Conservation (phyloP, 2,329 filamentous ascomycete genomes). For the Amesomyces nigricolor region DNA sequence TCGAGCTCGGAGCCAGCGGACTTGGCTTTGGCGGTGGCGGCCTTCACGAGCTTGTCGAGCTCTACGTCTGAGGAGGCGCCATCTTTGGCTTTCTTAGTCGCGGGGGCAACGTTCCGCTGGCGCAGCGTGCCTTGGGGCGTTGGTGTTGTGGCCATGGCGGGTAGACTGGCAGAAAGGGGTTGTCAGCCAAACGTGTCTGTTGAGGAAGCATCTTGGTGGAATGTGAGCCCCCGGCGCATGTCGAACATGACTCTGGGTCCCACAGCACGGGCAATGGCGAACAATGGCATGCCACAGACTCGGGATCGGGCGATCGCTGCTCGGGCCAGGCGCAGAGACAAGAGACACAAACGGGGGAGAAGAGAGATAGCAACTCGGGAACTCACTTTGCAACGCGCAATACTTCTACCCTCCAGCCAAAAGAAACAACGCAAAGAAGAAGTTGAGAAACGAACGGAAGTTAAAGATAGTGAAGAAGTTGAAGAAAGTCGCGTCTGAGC, state of each 20-base stretch:
- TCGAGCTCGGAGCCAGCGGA: constrained; percentile 61
- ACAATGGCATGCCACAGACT: not conserved
- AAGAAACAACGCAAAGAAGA: constrained; percentile 7
- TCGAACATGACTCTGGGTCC: too few relatives aligned
- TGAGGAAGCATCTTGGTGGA: not conserved
- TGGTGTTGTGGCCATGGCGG: constrained; percentile 42
- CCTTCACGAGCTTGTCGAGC: constrained; percentile 46
- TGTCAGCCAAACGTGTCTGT: not conserved
- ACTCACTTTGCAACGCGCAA: constrained; percentile 11
- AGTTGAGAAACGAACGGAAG: constrained; percentile 12
- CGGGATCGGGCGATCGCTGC: not conserved
- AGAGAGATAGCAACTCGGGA: not conserved
- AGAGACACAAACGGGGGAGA: not conserved
- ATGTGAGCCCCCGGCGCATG: not conserved
- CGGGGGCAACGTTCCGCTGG: constrained; percentile 47
- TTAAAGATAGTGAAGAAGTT: constrained; percentile 23
- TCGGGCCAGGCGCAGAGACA: too few relatives aligned
- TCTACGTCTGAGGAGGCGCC: constrained; percentile 40
- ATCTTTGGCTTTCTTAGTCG: constrained; percentile 44
- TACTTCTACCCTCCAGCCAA: not conserved
- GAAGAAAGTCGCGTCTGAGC: constrained; percentile 4
- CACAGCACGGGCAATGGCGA: too few relatives aligned
- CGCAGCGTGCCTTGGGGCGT: constrained; percentile 54
- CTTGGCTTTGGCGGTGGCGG: constrained; percentile 32
- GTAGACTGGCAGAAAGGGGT: not conserved